phyloP scores from a whole-genome alignment of 2,329 filamentous ascomycete species.

The Trichoderma koningiopsis region DNA sequence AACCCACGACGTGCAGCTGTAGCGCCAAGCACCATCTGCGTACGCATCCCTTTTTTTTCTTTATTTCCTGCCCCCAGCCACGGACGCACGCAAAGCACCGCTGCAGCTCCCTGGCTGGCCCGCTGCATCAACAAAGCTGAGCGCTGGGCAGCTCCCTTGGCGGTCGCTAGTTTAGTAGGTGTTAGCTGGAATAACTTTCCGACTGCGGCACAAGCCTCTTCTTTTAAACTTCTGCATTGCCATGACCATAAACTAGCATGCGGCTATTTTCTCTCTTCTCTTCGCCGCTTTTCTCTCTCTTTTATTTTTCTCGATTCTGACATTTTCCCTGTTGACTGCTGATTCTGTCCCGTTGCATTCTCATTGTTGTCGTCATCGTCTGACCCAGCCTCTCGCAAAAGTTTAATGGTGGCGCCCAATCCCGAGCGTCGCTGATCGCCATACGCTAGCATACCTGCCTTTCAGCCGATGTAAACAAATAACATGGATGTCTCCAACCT shows the following conservation, averaged over 20 bases:
- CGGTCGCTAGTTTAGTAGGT: conserved; percentile 1
- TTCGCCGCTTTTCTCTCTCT: not conserved
- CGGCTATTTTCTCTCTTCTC: not conserved
- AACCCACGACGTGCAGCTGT: conserved; percentile 1
- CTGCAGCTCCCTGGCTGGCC: not conserved
- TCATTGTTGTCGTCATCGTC: conserved; percentile 5
- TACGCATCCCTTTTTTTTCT: not conserved
- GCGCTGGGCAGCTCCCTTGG: conserved; percentile 18
- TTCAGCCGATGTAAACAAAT: conserved; percentile 29
- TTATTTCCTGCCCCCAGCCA: conserved; percentile 20
- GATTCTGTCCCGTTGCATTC: not conserved
- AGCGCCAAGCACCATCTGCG: not conserved
- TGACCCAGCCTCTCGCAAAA: not conserved
- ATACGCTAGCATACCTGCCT: conserved; percentile 21
- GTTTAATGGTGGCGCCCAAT: conserved; percentile 20
- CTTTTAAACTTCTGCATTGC: conserved; percentile 9
- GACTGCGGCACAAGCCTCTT: conserved; percentile 3
- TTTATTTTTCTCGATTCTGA: not conserved
- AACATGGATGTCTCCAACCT: conserved; percentile 17
- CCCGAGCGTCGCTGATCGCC: conserved; percentile 18
- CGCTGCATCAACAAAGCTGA: not conserved
- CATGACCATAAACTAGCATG: not conserved
- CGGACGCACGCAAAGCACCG: conserved; percentile 35
- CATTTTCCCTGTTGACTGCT: not conserved
- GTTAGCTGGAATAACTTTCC: conserved; percentile 10